Evolutionary conservation across 208 protist species (phyloP).

Genomic region (Entamoeba dispar): DNA sequence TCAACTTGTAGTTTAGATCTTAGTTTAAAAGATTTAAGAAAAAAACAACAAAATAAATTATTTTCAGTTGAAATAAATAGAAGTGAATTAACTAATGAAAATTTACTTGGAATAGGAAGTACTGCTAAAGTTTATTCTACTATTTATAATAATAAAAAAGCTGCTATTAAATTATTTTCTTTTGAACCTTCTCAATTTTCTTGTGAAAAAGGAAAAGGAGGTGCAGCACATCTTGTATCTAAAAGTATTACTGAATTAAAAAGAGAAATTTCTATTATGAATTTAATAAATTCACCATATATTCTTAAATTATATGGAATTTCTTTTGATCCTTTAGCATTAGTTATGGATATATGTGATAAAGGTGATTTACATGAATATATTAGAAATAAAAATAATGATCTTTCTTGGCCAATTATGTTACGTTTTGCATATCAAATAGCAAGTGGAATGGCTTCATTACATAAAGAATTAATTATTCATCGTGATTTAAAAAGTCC

Average conservation of each 20-base stretch:
- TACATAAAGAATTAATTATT: neutral
- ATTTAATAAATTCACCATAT: neutral
- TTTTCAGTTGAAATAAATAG: neutral
- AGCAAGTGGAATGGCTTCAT: neutral
- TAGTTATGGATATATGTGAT: neutral
- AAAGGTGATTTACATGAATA: neutral
- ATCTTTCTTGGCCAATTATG: neutral
- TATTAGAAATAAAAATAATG: neutral
- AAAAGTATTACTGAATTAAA: neutral
- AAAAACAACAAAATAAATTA: neutral
- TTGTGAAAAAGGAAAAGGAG: neutral
- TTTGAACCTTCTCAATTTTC: neutral
- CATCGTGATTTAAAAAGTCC: conserved; percentile 7
- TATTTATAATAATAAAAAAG: neutral
- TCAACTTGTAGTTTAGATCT: neutral
- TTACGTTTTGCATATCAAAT: neutral
- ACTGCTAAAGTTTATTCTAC: neutral
- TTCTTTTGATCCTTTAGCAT: neutral
- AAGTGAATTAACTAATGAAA: neutral
- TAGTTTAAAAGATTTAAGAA: neutral
- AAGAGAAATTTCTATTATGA: neutral
- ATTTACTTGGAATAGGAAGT: neutral
- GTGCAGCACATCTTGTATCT: neutral
- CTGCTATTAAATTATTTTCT: neutral
- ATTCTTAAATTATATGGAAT: neutral